Conservation (phyloP, 305 asterid genomes). For the Petunia hybrid region DNA sequence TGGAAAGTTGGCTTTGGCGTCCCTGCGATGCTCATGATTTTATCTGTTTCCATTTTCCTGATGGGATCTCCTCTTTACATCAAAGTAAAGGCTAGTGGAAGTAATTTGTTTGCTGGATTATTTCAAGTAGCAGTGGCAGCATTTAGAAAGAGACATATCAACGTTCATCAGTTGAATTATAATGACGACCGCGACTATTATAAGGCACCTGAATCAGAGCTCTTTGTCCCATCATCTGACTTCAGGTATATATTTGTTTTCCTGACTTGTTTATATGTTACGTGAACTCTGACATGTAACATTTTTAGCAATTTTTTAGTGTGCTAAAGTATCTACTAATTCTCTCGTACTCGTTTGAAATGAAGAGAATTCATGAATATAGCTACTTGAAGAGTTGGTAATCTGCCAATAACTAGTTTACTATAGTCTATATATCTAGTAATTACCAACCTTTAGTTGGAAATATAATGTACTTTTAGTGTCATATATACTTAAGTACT, state of each 20-base stretch:
- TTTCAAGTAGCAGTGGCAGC: conserved; percentile 16
- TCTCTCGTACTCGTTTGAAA: neutral
- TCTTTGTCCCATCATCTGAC: neutral
- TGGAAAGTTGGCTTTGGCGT: conserved; percentile 12
- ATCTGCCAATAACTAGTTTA: too few species aligned
- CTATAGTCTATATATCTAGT: too few species aligned
- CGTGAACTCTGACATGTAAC: too few species aligned
- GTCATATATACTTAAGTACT: too few species aligned
- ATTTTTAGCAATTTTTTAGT: neutral
- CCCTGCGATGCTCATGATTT: neutral
- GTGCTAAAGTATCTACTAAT: neutral
- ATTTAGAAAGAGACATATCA: neutral
- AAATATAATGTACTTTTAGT: too few species aligned
- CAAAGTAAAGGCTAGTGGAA: neutral
- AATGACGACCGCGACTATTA: neutral
- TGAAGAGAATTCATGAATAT: too few species aligned
- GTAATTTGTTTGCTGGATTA: neutral
- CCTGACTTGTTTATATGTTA: too few species aligned
- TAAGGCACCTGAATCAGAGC: neutral
- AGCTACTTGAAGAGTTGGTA: too few species aligned
- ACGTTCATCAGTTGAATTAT: neutral
- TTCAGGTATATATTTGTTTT: neutral
- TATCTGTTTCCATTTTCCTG: neutral
- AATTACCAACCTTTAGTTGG: too few species aligned
- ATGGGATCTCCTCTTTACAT: neutral